Evolutionary conservation across 495 filamentous ascomycete genomes (phyloP), one percentile per base, ranked within the genome.

Genomic region (Pseudomonodictys pantanalensis): DNA sequence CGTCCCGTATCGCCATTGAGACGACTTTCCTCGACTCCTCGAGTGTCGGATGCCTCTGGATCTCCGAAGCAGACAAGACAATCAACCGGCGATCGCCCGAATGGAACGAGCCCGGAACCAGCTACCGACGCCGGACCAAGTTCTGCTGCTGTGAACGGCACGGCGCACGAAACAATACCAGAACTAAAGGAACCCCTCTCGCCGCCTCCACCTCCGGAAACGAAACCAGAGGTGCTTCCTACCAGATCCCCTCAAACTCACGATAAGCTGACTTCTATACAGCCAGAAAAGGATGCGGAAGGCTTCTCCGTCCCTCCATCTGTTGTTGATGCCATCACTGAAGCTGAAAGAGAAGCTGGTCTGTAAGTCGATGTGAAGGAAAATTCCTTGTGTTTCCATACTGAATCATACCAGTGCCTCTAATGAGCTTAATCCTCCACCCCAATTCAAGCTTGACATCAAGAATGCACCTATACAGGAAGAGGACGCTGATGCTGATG

Each of bases 391-490:
- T 9, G 9, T 18, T 24, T 18, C 23, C 1, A 11, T 18, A 39
- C 52, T 63, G 33, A 62, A 32, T 8, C 4, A 17, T 8, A 1
- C 7, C 23, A 67, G 48, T 3, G 39, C 25, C 3, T 32, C 59
- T n/a, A 56, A 41, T 38, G 63, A 69, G 41, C 53, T 24, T 30
- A 49, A 47, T 17, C 47, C 41, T 1, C 30, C 58, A 18, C 78
- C 83, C 24, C 79, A 87, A 54, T 88, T 96, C 74, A 97, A 93
- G 70, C 76, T 99, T 24, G 93, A 86, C 58, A 99, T 99, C 61
- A 81, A 90, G 60, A 91, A 90, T 62, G 88, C 95, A 57, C 92
- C 95, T 1, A 95, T 99, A 54, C 85, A 85, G 20, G 93, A 98
- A 73, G 93, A 97, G 69, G 89, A 92, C 63, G 84, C 79, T 52